A percentile compares a stretch with the other conserved stretches of the same genome.
Conservation (phyloP, 192 early-diverging fungal genomes). For the Phycomyces blakesleeanus region DNA sequence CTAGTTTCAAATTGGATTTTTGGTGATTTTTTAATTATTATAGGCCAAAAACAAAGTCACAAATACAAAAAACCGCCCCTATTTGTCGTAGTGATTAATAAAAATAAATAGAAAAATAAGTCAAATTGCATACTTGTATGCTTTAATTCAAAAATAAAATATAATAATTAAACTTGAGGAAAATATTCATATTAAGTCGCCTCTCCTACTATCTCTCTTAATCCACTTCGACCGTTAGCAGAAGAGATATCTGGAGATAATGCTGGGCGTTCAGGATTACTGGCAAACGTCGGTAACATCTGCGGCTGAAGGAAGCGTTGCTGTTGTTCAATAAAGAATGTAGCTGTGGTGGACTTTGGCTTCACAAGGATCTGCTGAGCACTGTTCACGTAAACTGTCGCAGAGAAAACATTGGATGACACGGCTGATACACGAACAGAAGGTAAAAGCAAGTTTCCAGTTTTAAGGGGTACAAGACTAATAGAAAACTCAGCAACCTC, state of each 20-base stretch:
- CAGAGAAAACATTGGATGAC: slow-evolving; percentile 38
- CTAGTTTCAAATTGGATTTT: no score
- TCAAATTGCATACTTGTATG: no score
- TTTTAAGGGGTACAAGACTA: slow-evolving; percentile 54
- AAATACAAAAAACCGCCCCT: no score
- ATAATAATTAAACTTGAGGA: no score
- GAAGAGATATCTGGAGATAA: not conserved
- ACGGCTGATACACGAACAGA: slow-evolving; percentile 41
- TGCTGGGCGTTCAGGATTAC: not conserved
- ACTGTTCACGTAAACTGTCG: slow-evolving; percentile 53
- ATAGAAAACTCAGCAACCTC: slow-evolving; percentile 45
- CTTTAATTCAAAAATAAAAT: no score
- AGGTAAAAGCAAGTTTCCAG: slow-evolving; percentile 54
- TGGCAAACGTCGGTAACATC: not conserved
- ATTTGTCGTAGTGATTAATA: no score
- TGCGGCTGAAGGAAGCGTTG: slow-evolving; percentile 36
- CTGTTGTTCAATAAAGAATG: slow-evolving; percentile 59
- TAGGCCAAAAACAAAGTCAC: no score
- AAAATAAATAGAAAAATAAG: no score
- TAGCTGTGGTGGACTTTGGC: slow-evolving; percentile 52
- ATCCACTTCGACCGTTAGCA: no score
- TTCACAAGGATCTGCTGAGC: slow-evolving; percentile 56
- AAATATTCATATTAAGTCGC: no score
- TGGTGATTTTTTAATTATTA: no score
- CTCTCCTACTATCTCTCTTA: no score